phyloP scores from a whole-genome alignment of 805 yeast genomes.

The Starmerella scarabaei region DNA sequence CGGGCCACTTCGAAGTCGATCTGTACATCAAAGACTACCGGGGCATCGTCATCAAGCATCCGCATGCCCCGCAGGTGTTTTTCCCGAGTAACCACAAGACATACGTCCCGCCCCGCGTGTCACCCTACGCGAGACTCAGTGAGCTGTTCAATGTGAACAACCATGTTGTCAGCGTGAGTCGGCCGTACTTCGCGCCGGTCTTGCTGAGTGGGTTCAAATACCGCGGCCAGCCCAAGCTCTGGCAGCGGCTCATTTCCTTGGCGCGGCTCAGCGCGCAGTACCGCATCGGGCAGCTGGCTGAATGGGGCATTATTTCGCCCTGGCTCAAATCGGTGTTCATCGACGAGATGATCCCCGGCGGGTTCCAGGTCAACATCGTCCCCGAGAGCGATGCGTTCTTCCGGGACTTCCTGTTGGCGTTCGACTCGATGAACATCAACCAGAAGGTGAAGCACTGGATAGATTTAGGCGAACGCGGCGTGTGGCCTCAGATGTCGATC shows the following conservation, averaged over 20 bases:
- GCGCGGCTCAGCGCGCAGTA: slow-evolving; percentile 71
- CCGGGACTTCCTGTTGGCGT: slow-evolving; percentile 56
- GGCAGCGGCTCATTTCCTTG: slow-evolving; percentile 38
- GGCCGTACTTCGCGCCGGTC: slow-evolving; percentile 88
- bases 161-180: slow-evolving; percentile 77
- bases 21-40: slow-evolving; percentile 44
- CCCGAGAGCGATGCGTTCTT: slow-evolving; percentile 68
- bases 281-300: slow-evolving; percentile 65
- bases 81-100: slow-evolving; percentile 33
- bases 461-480: slow-evolving; percentile 76
- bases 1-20: slow-evolving; percentile 40
- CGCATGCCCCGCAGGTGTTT: slow-evolving; percentile 22
- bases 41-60: slow-evolving; percentile 30
- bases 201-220: slow-evolving; percentile 73
- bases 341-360: slow-evolving; percentile 76
- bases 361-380: slow-evolving; percentile 78
- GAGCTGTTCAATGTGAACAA: slow-evolving; percentile 93
- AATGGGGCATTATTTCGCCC: slow-evolving; percentile 60
- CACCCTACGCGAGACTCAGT: slow-evolving; percentile 77
- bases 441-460: slow-evolving; percentile 83
- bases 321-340: slow-evolving; percentile 62
- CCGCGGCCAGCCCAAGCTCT: slow-evolving; percentile 31
- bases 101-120: slow-evolving; percentile 32
- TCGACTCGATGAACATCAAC: slow-evolving; percentile 57
- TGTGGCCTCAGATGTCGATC: slow-evolving; percentile 82